Conservation (phyloP, 2,329 filamentous ascomycete genomes). For the Trichoderma sp. region DNA sequence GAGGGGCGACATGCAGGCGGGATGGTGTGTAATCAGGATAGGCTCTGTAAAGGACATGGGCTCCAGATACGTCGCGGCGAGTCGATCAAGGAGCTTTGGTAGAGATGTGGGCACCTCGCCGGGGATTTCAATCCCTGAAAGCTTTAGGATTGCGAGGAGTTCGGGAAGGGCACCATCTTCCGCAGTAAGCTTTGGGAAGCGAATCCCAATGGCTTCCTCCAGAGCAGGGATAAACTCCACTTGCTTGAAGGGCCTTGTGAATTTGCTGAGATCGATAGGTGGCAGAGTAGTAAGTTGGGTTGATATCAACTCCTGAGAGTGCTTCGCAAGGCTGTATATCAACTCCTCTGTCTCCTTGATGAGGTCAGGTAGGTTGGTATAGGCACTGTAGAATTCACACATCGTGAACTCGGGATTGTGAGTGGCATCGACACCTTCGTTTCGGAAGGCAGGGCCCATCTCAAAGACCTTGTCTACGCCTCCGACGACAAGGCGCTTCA, state of each 20-base stretch:
- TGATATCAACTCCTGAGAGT: constrained; percentile 47
- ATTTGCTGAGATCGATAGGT: constrained; percentile 47
- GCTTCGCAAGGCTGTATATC: constrained; percentile 56
- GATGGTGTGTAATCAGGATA: constrained; percentile 86
- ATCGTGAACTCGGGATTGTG: constrained; percentile 98
- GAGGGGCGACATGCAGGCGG: constrained; percentile 85
- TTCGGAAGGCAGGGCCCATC: constrained; percentile 87
- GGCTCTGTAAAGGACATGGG: constrained; percentile 64
- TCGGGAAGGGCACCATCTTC: constrained; percentile 53
- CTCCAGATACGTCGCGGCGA: constrained; percentile 76
- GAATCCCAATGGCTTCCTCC: constrained; percentile 62
- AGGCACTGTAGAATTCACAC: constrained; percentile 94
- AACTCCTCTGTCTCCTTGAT: constrained; percentile 74
- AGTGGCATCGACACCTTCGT: constrained; percentile 85
- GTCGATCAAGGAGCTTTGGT: constrained; percentile 72
- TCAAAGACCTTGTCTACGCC: constrained; percentile 89
- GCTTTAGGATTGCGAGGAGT: constrained; percentile 50
- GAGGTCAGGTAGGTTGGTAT: constrained; percentile 71
- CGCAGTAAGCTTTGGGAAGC: constrained; percentile 61
- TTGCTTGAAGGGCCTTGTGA: constrained; percentile 57
- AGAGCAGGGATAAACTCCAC: constrained; percentile 82
- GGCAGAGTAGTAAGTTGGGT: constrained; percentile 46
- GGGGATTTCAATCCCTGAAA: constrained; percentile 63
- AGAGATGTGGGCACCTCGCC: constrained; percentile 59
- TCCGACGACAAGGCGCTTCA: constrained; percentile 87